Evolutionary conservation across 129 eudicot species (phyloP).

Genomic region (Rutidosis leptorrhynchoides): DNA sequence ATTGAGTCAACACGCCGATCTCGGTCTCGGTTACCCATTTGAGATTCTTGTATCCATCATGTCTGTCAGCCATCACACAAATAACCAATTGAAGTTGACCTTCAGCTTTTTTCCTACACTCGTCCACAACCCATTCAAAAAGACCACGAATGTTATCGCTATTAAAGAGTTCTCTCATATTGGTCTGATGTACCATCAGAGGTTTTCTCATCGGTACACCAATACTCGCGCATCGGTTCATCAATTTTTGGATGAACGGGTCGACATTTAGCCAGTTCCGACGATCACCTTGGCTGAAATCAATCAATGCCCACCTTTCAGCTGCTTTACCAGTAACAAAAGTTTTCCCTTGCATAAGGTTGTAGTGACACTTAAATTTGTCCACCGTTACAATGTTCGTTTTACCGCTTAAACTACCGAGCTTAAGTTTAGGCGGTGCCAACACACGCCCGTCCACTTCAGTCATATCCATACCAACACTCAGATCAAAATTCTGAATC

Average conservation of each 20-base stretch:
- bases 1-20: conserved; percentile 72
- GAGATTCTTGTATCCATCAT: conserved; percentile 56
- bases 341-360: conserved; percentile 46
- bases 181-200: conserved; percentile 1
- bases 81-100: conserved; percentile 45
- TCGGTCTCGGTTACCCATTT: conserved; percentile 63
- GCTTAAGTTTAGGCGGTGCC: conserved; percentile 52
- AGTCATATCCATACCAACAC: conserved; percentile 53
- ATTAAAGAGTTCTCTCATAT: conserved; percentile 28
- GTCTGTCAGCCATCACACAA: conserved; percentile 54
- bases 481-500: conserved; percentile 44
- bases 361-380: conserved; percentile 55
- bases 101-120: neutral
- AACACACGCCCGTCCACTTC: conserved; percentile 61
- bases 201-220: conserved; percentile 53
- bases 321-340: conserved; percentile 44
- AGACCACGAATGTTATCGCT: conserved; percentile 21
- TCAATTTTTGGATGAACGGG: conserved; percentile 36
- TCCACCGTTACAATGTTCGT: conserved; percentile 34
- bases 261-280: conserved; percentile 7
- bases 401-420: conserved; percentile 37
- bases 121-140: conserved; percentile 27
- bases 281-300: conserved; percentile 38
- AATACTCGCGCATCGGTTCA: conserved; percentile 33
- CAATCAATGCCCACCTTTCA: conserved; percentile 71